These are phyloP conservation scores for Saccharomyces hybrid DNA, from an alignment of 1,139 yeast species.

Conservation along the genomic window DNA sequence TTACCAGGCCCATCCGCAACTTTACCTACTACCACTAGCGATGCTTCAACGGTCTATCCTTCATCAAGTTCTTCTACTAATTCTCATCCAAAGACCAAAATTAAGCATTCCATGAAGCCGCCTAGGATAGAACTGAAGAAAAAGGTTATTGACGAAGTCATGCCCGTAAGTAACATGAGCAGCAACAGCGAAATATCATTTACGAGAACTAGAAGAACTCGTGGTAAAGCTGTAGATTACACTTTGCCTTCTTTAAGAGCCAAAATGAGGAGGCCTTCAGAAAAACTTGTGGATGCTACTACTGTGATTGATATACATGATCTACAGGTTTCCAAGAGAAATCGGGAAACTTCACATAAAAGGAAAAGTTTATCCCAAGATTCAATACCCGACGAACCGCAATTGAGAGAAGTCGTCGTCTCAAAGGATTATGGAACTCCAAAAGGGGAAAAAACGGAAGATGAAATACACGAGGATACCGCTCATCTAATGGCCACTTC, in stretches of 20 bases:
- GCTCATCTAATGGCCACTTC: neutral
- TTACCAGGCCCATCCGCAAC: neutral
- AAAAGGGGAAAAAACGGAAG: neutral
- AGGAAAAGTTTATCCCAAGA: neutral
- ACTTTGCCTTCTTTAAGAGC: slow-evolving; percentile 60
- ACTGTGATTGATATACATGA: slow-evolving; percentile 29
- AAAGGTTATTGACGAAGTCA: slow-evolving; percentile 33
- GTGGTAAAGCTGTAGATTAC: slow-evolving; percentile 54
- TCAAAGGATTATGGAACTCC: neutral
- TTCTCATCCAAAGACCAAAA: slow-evolving; percentile 19
- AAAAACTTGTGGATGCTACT: slow-evolving; percentile 50
- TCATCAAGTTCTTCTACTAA: slow-evolving; percentile 2
- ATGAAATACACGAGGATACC: neutral
- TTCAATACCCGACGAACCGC: slow-evolving; percentile 1
- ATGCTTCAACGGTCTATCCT: neutral
- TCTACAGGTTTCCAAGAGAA: slow-evolving; percentile 21
- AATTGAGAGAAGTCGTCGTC: neutral
- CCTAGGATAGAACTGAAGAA: slow-evolving; percentile 27
- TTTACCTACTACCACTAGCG: neutral
- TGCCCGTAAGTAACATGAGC: slow-evolving; percentile 30
- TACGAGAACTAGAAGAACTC: slow-evolving; percentile 36
- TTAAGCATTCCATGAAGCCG: slow-evolving; percentile 31
- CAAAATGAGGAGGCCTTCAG: slow-evolving; percentile 66
- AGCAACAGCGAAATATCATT: slow-evolving; percentile 14
- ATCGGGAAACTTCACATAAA: slow-evolving; percentile 3